Evolutionary conservation across 148 eudicot genomes (phyloP).

Genomic region (Heliamphora exappendiculata): DNA sequence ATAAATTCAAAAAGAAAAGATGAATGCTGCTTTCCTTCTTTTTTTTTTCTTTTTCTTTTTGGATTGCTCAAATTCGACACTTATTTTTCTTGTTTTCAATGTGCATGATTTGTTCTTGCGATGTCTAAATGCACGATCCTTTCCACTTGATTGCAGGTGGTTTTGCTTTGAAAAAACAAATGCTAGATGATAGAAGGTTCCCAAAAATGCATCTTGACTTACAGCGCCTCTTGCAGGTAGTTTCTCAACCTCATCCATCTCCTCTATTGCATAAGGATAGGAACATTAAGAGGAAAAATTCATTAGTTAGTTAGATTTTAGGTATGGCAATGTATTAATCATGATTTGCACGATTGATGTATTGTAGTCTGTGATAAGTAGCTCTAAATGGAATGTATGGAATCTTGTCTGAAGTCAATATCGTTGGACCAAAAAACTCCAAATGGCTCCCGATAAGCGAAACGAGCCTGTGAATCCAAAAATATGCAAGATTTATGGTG

Average conservation of each 20-base stretch:
- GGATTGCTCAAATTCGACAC: not conserved
- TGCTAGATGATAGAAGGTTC: constrained; percentile 90
- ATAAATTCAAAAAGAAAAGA: not conserved
- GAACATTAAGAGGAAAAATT: not conserved
- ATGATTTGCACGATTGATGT: not conserved
- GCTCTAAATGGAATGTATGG: no score
- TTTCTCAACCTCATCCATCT: not conserved
- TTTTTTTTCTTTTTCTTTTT: not conserved
- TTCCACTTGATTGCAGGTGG: constrained; percentile 41
- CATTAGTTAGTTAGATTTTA: not conserved
- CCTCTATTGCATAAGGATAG: not conserved
- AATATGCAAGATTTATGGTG: no score
- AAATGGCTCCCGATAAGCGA: no score
- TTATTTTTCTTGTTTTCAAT: not conserved
- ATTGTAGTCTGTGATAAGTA: no score
- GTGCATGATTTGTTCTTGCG: not conserved
- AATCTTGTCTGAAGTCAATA: no score
- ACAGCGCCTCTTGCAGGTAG: constrained; percentile 91
- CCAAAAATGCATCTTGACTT: constrained; percentile 93
- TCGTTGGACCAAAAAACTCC: no score
- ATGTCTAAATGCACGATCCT: constrained; percentile 1
- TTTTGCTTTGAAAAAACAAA: constrained; percentile 73
- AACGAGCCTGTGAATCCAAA: no score
- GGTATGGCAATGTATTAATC: not conserved
- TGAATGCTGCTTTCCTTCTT: not conserved